Evolutionary conservation across 352 stramenopile genomes (phyloP).

Genomic region (Peronospora belbahrii): DNA sequence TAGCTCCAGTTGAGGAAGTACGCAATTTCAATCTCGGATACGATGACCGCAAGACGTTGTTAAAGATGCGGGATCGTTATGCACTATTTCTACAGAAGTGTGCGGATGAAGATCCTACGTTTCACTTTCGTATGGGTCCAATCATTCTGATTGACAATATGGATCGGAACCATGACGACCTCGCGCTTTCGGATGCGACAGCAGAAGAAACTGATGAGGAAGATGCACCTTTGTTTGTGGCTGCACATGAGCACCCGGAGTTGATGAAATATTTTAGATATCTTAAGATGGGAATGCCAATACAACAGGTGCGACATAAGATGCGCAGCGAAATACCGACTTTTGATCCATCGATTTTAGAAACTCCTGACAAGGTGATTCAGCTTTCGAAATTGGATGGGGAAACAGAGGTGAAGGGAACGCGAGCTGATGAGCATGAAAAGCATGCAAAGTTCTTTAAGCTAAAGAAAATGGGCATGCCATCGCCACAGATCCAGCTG

Average conservation of each 20-base stretch:
- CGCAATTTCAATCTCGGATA: conserved; percentile 72
- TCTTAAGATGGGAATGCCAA: conserved; percentile 73
- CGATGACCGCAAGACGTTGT: conserved; percentile 68
- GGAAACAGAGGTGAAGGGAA: conserved; percentile 36
- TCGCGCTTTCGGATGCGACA: conserved; percentile 44
- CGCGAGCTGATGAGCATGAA: conserved; percentile 49
- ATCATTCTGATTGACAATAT: conserved; percentile 75
- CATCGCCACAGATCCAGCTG: conserved; percentile 86
- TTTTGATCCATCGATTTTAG: conserved; percentile 53
- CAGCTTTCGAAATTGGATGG: conserved; percentile 65
- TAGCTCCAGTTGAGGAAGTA: conserved; percentile 76
- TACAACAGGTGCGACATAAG: conserved; percentile 56
- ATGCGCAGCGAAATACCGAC: conserved; percentile 55
- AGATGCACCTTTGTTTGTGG: conserved; percentile 27
- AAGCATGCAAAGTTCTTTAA: conserved; percentile 92
- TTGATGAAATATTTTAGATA: conserved; percentile 75
- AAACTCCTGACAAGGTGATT: conserved; percentile 77
- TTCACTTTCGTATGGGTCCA: conserved; percentile 58
- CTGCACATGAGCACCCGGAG: conserved; percentile 55
- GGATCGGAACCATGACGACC: conserved; percentile 45
- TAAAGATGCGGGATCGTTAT: conserved; percentile 72
- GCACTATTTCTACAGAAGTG: conserved; percentile 65
- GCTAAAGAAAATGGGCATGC: conserved; percentile 93
- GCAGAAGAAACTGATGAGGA: conserved; percentile 65
- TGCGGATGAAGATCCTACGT: conserved; percentile 58